These are phyloP conservation scores for Aureobasidium sp. DNA, from an alignment of 2,329 filamentous ascomycete genomes.

Conservation along the genomic window DNA sequence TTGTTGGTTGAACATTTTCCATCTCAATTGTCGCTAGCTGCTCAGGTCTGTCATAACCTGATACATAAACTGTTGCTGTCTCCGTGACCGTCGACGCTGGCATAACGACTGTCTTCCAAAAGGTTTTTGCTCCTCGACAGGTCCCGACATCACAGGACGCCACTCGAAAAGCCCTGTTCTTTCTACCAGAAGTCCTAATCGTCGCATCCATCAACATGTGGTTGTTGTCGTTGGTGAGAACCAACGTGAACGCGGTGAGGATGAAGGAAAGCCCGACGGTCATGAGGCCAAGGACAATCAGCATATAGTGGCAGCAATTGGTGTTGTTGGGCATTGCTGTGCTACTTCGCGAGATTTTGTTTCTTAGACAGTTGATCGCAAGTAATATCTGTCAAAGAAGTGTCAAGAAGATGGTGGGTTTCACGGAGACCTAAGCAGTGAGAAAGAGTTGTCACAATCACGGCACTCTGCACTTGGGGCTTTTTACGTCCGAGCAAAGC, in stretches of 20 bases:
- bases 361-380: neutral
- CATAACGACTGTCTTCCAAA: neutral
- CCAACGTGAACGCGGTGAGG: neutral
- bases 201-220: neutral
- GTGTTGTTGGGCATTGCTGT: neutral
- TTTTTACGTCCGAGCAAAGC: neutral
- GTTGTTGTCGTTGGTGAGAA: neutral
- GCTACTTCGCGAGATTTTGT: neutral
- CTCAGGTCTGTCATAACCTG: neutral
- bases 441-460: neutral
- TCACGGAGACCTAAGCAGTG: neutral
- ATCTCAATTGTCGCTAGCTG: neutral
- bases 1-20: neutral
- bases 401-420: neutral
- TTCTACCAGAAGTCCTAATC: neutral
- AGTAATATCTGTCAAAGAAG: neutral
- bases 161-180: neutral
- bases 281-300: neutral
- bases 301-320: neutral
- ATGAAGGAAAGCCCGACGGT: neutral
- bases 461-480: neutral
- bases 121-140: neutral
- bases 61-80: neutral
- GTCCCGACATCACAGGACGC: neutral
- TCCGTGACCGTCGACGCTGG: neutral